These are phyloP conservation scores for Hydnum rufescens DNA, from an alignment of 768 basidiomycete species.

Conservation along the genomic window DNA sequence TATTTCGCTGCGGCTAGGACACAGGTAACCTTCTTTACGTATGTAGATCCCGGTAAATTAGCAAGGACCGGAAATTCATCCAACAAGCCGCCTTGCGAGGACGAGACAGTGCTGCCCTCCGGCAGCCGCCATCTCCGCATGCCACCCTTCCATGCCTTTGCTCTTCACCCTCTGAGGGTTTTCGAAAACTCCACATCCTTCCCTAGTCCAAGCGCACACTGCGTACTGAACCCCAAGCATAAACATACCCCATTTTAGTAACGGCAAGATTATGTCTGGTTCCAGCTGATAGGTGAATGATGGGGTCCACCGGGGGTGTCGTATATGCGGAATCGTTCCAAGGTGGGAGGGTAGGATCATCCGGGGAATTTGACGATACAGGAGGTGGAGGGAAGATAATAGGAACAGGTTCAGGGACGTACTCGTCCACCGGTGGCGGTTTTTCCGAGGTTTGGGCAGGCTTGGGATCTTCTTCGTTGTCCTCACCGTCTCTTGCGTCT, in stretches of 20 bases:
- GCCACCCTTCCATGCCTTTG: slow-evolving; percentile 6
- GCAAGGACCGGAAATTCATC: too few relatives aligned
- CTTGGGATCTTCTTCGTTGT: neutral
- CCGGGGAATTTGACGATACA: slow-evolving; percentile 12
- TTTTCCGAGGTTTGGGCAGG: neutral
- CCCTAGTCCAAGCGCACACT: slow-evolving; percentile 22
- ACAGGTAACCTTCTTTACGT: too few relatives aligned
- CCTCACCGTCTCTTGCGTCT: neutral
- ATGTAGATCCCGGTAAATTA: too few relatives aligned
- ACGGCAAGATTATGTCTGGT: slow-evolving; percentile 24
- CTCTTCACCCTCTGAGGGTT: slow-evolving; percentile 8
- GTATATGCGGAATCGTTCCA: neutral
- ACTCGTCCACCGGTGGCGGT: slow-evolving; percentile 1
- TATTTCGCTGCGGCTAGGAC: too few relatives aligned
- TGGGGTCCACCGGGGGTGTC: slow-evolving; percentile 10
- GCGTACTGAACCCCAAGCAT: slow-evolving; percentile 23
- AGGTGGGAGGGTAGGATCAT: slow-evolving; percentile 14
- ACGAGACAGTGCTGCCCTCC: slow-evolving; percentile 10
- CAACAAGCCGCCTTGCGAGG: slow-evolving; percentile 4
- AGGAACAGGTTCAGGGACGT: slow-evolving; percentile 10
- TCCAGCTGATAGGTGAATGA: slow-evolving; percentile 21
- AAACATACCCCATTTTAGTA: slow-evolving; percentile 20
- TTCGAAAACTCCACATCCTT: slow-evolving; percentile 14
- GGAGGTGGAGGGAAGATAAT: slow-evolving; percentile 22
- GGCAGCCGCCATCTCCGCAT: slow-evolving; percentile 2